A percentile compares a stretch with the other conserved stretches of the same genome.
Conservation (phyloP, 768 basidiomycete genomes). For the Mycena vitilis region DNA sequence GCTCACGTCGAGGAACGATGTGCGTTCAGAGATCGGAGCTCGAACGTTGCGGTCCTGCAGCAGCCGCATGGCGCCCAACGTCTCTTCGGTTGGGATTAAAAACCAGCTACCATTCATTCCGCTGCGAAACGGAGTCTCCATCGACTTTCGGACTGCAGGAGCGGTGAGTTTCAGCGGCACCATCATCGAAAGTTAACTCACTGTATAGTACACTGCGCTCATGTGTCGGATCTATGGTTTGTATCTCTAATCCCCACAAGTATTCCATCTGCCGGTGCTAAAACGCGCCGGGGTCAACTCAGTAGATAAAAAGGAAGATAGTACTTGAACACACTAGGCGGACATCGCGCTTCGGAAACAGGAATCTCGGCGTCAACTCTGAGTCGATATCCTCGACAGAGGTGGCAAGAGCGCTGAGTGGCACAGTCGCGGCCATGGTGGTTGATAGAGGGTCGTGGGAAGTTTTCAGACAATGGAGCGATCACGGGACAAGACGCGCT, state of each 20-base stretch:
- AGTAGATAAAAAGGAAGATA: background rate
- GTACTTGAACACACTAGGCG: background rate
- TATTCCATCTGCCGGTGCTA: slow-evolving; percentile 14
- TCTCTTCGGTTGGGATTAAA: slow-evolving; percentile 15
- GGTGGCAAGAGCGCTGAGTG: slow-evolving; percentile 10
- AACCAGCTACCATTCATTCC: background rate
- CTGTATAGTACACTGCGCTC: slow-evolving; percentile 5
- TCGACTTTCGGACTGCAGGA: slow-evolving; percentile 9
- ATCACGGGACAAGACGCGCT: slow-evolving; percentile 12
- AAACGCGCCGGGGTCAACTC: no score
- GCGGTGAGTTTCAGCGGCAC: background rate
- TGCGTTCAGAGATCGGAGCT: slow-evolving; percentile 11
- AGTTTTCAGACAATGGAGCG: background rate
- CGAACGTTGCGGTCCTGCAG: background rate
- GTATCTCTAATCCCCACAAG: slow-evolving; percentile 18
- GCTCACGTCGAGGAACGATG: slow-evolving; percentile 10
- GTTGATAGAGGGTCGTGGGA: no score
- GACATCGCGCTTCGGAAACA: background rate
- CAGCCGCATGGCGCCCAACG: slow-evolving; percentile 2
- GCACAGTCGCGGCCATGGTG: background rate
- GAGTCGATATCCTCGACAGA: slow-evolving; percentile 5
- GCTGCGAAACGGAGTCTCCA: background rate
- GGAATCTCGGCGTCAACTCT: slow-evolving; percentile 3
- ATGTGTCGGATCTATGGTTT: slow-evolving; percentile 9
- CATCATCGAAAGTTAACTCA: background rate